Base-by-base conservation (phyloP, 2,329 filamentous ascomycete genomes). In the Verticillium tricorpus region DNA sequence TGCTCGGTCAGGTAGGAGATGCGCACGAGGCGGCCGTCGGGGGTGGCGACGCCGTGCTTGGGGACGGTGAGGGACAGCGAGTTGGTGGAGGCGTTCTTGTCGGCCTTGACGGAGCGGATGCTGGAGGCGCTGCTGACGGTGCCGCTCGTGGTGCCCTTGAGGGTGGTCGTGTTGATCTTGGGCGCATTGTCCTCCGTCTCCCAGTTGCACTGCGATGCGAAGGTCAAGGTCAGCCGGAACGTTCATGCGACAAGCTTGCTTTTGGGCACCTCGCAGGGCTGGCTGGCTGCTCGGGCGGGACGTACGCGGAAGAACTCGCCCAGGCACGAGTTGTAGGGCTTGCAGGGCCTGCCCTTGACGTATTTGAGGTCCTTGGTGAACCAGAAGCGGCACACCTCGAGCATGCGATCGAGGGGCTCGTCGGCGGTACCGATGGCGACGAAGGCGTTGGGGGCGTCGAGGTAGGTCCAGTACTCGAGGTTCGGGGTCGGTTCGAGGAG, bases 341-440 rank as follows among this genome's bases (percentile, higher is more conserved):
- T 99, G 87, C 94, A 98, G 54, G 95, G 95, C 80, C 93, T 96
- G 63, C 94, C 94, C 80, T 98, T 98, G 74, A 96, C 92, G 72
- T 98, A 99, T 85, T 99, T 99, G 76, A 99, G 76, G 76, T 99
- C 95, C 76, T 99, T 99, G 65, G 95, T 98, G 71, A 98, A 96
- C 95, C 95, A 99, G 78, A 98, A 99, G 63, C 93, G 89, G 69
- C 98, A 78, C 34, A 96, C 92, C 71, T 94, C 93, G 59, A 99
- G 85, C 91, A 97, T 97, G 68, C 95, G 92, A 69, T 95, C 94
- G 61, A 98, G 81, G 12, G 90, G 86, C 69, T 98, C 92, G 69
- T 98, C 91, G 19, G 94, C 95, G 69, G 94, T 94, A 69, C 94
- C 95, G 70, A 89, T 89, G 56, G 85, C 85, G 66, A 87, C 79